Base-by-base conservation (phyloP, 2,329 filamentous ascomycete genomes). In the Gaeumannomyces tritici region DNA sequence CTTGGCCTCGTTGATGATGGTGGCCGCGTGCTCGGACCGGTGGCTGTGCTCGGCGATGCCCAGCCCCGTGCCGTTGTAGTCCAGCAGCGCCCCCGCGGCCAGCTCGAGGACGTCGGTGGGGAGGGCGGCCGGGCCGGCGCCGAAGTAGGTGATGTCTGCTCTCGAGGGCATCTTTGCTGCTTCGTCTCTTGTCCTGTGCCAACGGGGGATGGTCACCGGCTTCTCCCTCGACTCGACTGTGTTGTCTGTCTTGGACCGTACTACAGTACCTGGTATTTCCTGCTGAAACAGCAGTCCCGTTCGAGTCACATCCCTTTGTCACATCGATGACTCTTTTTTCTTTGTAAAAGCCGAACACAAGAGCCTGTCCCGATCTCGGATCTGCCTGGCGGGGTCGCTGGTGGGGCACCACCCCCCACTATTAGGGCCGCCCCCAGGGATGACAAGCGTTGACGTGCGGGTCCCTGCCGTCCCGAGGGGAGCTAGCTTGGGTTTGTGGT, bases 1-100 rank as follows among this genome's bases (percentile, higher is more conserved):
- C 74, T 96, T 95, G 65, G 91, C 83, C 66, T 90, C 82, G 65
- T 89, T 87, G 67, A 98, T 83, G 70, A 98, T 91, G 65, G 87
- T 84, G 66, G 85, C 83, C 29, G 93, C 93, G 57, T 90, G 83
- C 65, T 84, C 80, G 18, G 90, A 96, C 66, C 93, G 90, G 74
- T 98, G 93, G 12, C 89, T 93, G 73, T 96, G 91, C 76, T 98
- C 93, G 66, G 90, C 91, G 56, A 97, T 83, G 61, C 92, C 92
- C 62, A 97, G 82, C 63, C 93, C 93, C 54, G 86, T 90, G 73
- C 84, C 80, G 58, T 93, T 80, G 79, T 86, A 96, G 80, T 97
- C 89, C 66, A 96, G 75, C 5, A 98, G 86, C 1, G 90, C 89
- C 72, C 85, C 74, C 1, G 91, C 86, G 60, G 91, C 92, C 57